Conservation (phyloP, 352 stramenopile species). For the Elongisporangium prolatum region DNA sequence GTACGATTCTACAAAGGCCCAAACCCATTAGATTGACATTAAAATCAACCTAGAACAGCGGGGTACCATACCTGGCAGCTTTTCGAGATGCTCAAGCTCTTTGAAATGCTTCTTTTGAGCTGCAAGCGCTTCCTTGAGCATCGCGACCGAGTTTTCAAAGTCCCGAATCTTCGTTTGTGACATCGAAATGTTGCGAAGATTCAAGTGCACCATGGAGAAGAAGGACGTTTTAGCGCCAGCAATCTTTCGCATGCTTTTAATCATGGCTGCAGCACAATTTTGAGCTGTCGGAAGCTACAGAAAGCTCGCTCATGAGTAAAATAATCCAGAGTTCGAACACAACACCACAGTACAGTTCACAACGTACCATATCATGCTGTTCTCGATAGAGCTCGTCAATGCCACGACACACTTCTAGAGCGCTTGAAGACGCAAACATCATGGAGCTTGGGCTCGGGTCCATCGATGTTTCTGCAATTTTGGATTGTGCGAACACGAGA, state of each 20-base stretch:
- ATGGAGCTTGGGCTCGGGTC: constrained; percentile 46
- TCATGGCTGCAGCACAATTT: constrained; percentile 59
- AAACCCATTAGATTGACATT: not conserved
- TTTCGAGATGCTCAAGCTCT: constrained; percentile 81
- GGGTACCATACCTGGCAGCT: constrained; percentile 47
- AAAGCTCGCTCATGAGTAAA: too few relatives aligned
- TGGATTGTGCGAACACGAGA: constrained; percentile 54
- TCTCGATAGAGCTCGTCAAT: constrained; percentile 76
- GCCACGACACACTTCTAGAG: constrained; percentile 76
- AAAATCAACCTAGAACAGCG: too few relatives aligned
- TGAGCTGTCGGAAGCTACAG: constrained; percentile 61
- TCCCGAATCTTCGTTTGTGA: constrained; percentile 87
- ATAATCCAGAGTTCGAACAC: too few relatives aligned
- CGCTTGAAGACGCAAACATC: constrained; percentile 78
- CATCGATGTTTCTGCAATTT: constrained; percentile 60
- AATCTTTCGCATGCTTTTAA: constrained; percentile 45
- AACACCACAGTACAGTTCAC: too few relatives aligned
- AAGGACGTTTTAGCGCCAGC: constrained; percentile 46
- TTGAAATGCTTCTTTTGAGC: constrained; percentile 84
- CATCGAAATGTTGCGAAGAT: constrained; percentile 65
- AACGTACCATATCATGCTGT: constrained; percentile 70
- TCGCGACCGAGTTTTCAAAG: constrained; percentile 82
- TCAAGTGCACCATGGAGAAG: constrained; percentile 53
- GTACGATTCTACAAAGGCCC: constrained; percentile 53
- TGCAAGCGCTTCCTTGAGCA: constrained; percentile 69